phyloP scores from a whole-genome alignment of 2,329 filamentous ascomycete species.

The Penicillium nordicum region DNA sequence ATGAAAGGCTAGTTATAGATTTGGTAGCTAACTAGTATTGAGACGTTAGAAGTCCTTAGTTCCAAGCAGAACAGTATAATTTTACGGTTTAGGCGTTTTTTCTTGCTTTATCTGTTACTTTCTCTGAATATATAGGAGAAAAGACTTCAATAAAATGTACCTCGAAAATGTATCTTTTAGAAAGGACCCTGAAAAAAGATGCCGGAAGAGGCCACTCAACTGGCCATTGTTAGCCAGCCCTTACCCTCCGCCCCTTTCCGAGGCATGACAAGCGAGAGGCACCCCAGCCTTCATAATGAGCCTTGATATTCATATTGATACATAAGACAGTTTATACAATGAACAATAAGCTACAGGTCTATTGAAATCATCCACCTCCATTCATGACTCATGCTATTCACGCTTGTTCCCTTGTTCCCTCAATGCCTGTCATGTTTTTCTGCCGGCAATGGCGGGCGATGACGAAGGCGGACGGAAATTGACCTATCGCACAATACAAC shows the following conservation, averaged over 20 bases:
- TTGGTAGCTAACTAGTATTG: background rate
- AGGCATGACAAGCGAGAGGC: conserved; percentile 5
- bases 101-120: background rate
- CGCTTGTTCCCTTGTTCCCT: background rate
- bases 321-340: background rate
- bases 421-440: conserved; percentile 15
- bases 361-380: background rate
- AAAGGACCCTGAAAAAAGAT: background rate
- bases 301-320: background rate
- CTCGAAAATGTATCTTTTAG: background rate
- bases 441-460: conserved; percentile 27
- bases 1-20: background rate
- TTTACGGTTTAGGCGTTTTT: background rate
- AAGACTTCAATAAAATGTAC: background rate
- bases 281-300: background rate
- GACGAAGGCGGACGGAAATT: conserved; percentile 30
- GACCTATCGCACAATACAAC: conserved; percentile 8
- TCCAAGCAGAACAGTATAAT: background rate
- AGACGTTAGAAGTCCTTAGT: background rate
- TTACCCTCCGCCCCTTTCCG: conserved; percentile 10
- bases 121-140: background rate
- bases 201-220: background rate
- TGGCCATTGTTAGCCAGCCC: conserved; percentile 1
- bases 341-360: background rate
- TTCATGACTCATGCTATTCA: background rate